Conservation (phyloP, 2,329 filamentous ascomycete species). For the Arachnopeziza araneosa region DNA sequence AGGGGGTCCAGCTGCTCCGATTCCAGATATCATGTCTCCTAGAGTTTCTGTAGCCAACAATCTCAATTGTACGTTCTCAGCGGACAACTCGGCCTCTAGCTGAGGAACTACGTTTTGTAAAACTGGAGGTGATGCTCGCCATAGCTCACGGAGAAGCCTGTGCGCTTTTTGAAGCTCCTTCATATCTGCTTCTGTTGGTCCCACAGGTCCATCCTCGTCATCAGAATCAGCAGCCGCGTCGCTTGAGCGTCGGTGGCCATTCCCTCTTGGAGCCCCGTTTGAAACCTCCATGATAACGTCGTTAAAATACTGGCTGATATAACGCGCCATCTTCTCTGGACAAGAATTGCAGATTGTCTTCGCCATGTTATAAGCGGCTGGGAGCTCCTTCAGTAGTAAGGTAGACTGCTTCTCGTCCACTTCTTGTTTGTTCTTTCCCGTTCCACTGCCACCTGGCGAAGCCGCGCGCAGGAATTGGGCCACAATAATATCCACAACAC, state of each 20-base stretch:
- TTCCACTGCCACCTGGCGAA: constrained; percentile 45
- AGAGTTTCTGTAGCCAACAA: constrained; percentile 88
- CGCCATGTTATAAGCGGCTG: constrained; percentile 92
- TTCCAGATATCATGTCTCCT: constrained; percentile 89
- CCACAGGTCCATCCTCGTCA: constrained; percentile 53
- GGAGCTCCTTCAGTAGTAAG: constrained; percentile 78
- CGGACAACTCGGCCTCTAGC: constrained; percentile 83
- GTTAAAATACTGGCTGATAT: constrained; percentile 94
- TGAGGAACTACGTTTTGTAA: constrained; percentile 92
- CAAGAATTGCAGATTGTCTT: constrained; percentile 87
- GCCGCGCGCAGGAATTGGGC: constrained; percentile 92
- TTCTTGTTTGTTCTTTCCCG: constrained; percentile 46
- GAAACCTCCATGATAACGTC: constrained; percentile 91
- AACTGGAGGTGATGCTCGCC: constrained; percentile 84
- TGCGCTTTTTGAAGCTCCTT: constrained; percentile 88
- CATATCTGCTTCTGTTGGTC: constrained; percentile 76
- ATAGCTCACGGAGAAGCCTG: constrained; percentile 81
- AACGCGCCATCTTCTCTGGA: constrained; percentile 89
- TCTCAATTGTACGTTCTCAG: constrained; percentile 82
- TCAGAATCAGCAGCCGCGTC: constrained; percentile 57
- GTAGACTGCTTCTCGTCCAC: constrained; percentile 75
- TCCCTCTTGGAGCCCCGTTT: constrained; percentile 40
- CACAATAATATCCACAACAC: constrained; percentile 87
- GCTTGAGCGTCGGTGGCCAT: constrained; percentile 43
- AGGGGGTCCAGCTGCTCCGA: constrained; percentile 84